Evolutionary conservation across 1,284 basidiomycete species (phyloP), one percentile per base, ranked within the genome.

Genomic region (Heterobasidion parviporum): DNA sequence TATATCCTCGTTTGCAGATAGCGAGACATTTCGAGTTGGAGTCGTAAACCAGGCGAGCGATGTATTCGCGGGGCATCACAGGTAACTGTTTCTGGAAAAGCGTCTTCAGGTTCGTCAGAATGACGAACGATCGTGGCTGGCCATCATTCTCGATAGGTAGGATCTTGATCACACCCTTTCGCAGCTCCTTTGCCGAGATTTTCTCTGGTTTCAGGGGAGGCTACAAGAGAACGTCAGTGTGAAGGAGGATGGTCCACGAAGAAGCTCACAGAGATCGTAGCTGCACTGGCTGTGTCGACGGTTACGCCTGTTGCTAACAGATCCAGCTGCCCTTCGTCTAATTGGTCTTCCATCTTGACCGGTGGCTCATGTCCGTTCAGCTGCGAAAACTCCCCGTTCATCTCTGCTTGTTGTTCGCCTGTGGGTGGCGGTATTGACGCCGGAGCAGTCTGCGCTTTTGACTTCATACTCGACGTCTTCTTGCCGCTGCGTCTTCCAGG

Each of bases 41-140:
- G 68, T 99, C 96, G 61, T 94, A 92, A 0, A 99, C 96, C 14
- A 99, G 80, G 41, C 97, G 84, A 1, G 97, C 93, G 62, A 99
- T 99, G 66, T 99, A 99, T 69, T 99, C 97, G 65, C 94, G 79
- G 18, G 97, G 97, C 97, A 99, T 99, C 72, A 98, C 98, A 8
- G 97, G 97, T 6, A 99, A 74, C 70, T 99, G 97, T 61, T 93
- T 92, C 69, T 98, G 96, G 67, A 99, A 99, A 26, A 99, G 84
- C 26, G 94, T 96, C 74, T 98, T 99, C 59, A 98, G 78, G 10
- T 94, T 94, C 0, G 94, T 94, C 50, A 98, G 79, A 54, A 99
- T 85, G 56, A 98, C 85, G 44, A 89, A 75, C 1, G 88, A 88
- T 32, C 84, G 81, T 1, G 92, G 86, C 48, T 83, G 73, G 18